Evolutionary conservation across 495 filamentous ascomycete species (phyloP).

Genomic region (Neurospora pannonica): DNA sequence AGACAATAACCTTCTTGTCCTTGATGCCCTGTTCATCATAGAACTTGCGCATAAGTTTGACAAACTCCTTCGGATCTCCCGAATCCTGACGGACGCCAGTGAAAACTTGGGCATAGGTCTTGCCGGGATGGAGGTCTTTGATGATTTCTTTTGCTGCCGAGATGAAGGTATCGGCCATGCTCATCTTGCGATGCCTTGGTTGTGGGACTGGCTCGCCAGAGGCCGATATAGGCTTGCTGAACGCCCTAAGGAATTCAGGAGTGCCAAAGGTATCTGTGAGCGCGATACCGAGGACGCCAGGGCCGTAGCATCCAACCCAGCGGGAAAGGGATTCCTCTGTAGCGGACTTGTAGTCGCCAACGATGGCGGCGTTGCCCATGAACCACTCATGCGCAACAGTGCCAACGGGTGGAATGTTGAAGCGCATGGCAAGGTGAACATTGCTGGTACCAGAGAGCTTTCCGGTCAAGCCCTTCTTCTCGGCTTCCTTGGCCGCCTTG

Average conservation of each 20-base stretch:
- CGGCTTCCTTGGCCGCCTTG: constrained; percentile 59
- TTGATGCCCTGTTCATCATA: constrained; percentile 67
- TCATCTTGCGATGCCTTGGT: constrained; percentile 12
- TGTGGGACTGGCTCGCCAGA: constrained; percentile 14
- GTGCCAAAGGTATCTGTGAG: constrained; percentile 98
- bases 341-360: constrained; percentile 70
- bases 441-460: constrained; percentile 85
- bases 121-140: constrained; percentile 11
- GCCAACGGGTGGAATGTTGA: constrained; percentile 70
- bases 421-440: constrained; percentile 93
- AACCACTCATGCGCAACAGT: constrained; percentile 99
- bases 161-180: constrained; percentile 26
- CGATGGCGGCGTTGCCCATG: constrained; percentile 93
- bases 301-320: constrained; percentile 87
- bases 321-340: constrained; percentile 74
- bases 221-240: constrained; percentile 49
- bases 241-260: constrained; percentile 76
- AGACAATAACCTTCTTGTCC: constrained; percentile 87
- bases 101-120: constrained; percentile 78
- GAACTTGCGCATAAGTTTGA: constrained; percentile 76
- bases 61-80: constrained; percentile 74
- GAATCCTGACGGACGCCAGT: constrained; percentile 90
- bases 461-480: constrained; percentile 52
- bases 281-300: constrained; percentile 83
- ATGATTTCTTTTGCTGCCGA: constrained; percentile 9